Base-by-base conservation (phyloP, 352 stramenopile genomes). In the Pythium folliculosum region DNA sequence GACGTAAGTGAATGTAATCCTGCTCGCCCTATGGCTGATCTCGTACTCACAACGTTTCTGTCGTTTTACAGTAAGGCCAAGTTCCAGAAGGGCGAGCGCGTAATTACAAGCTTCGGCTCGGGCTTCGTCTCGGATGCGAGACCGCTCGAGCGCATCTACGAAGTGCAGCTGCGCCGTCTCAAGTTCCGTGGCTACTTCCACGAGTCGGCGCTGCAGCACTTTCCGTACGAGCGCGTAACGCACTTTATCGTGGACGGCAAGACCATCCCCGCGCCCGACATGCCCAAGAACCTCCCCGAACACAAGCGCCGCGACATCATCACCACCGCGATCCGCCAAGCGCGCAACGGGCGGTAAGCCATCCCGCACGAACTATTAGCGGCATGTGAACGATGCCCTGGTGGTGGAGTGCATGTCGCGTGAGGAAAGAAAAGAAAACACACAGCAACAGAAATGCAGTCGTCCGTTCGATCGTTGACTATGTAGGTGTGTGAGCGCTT, bases 181-280 rank as follows among this genome's bases (percentile, higher is more conserved):
- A 82, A 84, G 63, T 82, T 86, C 56, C 76, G 65, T 3, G 87
- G 83, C 9, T 92, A 81, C 63, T 95, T 93, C 53, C 82, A 93
- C 75, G 87, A 95, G 54, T 65, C 75, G 10, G 80, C 71, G 30
- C 60, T 95, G 32, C 61, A 71, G 53, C 65, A 74, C 22, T 95
- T 95, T 70, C 87, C 87, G n/a, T 95, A 95, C 47, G 84, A 95
- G 37, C 82, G 83, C 43, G 87, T 92, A 30, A 93, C 87, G 55
- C 87, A 95, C 51, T 88, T 95, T 63, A 83, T 93, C n/a, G 84
- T 95, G 47, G 84, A 92, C 43, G 84, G 84, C 45, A 80, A 79
- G 35, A 89, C 82, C 43, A 83, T 90, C 51, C 81, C 73, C 23
- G 81, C 82, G 19, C 84, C 82, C 0, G 75, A 88, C 38, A 86